phyloP scores from a whole-genome alignment of 768 basidiomycete genomes.

The Tulasnella sp. region DNA sequence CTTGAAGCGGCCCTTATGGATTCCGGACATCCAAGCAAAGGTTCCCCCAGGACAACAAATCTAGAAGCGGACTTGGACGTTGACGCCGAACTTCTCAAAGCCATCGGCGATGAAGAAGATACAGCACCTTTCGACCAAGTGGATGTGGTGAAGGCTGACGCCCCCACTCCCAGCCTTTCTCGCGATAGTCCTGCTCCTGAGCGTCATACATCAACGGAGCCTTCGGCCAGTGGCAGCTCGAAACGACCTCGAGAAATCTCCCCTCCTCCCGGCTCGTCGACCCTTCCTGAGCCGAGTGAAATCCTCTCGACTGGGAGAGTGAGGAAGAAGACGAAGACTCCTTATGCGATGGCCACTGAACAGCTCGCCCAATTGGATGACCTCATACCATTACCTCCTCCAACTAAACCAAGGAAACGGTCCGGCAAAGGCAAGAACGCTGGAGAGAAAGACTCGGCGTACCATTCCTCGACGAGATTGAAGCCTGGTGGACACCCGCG shows the following conservation, averaged over 20 bases:
- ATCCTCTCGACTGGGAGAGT: slow-evolving; percentile 2
- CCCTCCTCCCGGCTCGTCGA: background rate
- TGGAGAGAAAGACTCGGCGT: background rate
- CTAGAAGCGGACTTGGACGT: slow-evolving; percentile 18
- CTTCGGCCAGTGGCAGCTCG: background rate
- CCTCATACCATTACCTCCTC: background rate
- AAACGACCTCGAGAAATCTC: background rate
- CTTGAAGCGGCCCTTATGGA: slow-evolving; percentile 12
- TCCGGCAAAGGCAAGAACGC: background rate
- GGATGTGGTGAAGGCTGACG: background rate
- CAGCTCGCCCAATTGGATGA: background rate
- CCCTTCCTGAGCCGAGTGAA: background rate
- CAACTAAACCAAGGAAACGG: background rate
- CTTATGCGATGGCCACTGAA: slow-evolving; percentile 3
- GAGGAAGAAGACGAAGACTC: slow-evolving; percentile 10
- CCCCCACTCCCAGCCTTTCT: background rate
- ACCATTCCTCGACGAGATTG: slow-evolving; percentile 2
- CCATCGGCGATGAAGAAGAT: slow-evolving; percentile 6
- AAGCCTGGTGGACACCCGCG: background rate
- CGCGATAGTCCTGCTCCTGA: background rate
- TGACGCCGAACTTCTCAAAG: slow-evolving; percentile 3
- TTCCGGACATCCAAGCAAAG: background rate
- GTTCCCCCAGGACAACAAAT: slow-evolving; percentile 29
- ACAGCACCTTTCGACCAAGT: background rate
- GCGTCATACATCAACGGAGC: background rate